Evolutionary conservation across 2,329 filamentous ascomycete genomes (phyloP).

Genomic region (Apiospora arundinis): DNA sequence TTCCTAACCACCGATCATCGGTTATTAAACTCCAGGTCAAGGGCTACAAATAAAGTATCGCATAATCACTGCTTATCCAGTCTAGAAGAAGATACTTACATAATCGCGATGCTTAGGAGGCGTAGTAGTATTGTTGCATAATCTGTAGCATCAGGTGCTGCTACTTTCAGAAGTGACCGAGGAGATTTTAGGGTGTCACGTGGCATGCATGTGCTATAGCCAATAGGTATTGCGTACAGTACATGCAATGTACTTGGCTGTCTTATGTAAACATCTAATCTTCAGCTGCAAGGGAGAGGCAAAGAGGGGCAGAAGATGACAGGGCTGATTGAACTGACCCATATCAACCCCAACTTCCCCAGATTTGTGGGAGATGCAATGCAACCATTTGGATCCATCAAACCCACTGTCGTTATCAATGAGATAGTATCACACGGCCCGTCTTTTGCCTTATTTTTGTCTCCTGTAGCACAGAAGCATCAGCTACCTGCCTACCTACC

Average conservation of each 20-base stretch:
- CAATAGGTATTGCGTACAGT: too few species aligned
- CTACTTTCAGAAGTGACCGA: background rate
- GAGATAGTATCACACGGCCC: background rate
- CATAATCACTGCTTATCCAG: too few species aligned
- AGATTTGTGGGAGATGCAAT: background rate
- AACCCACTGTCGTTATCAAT: background rate
- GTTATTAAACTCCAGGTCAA: too few species aligned
- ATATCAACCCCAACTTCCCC: background rate
- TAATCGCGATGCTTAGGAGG: too few species aligned
- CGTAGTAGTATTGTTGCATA: too few species aligned
- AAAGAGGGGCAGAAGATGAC: too few species aligned
- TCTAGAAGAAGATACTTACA: too few species aligned
- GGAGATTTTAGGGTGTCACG: background rate
- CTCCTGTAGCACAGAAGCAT: background rate
- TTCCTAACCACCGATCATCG: too few species aligned
- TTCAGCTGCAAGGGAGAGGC: background rate
- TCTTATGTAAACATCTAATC: background rate
- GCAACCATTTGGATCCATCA: background rate
- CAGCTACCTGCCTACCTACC: too few species aligned
- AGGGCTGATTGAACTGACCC: background rate
- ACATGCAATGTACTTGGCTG: too few species aligned
- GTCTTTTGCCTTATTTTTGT: too few species aligned
- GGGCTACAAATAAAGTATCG: too few species aligned
- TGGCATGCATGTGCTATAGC: background rate
- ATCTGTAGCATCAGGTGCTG: background rate